A percentile compares a stretch with the other conserved stretches of the same genome.
phyloP scores from a whole-genome alignment of 352 stramenopile genomes.

The Phytophthora pisi region DNA sequence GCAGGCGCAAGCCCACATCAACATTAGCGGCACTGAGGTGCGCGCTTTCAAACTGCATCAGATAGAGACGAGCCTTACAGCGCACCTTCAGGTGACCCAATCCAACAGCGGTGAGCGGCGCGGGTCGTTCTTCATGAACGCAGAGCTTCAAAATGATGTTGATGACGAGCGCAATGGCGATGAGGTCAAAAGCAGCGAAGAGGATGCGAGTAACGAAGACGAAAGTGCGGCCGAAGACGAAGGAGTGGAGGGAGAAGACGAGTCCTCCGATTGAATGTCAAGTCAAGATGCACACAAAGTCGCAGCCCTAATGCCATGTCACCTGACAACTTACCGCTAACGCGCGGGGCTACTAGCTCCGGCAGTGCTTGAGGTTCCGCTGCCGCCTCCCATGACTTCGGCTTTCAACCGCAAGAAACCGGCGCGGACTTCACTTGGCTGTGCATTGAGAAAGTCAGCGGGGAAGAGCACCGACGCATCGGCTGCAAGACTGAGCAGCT shows the following conservation, averaged over 20 bases:
- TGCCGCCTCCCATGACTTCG: constrained; percentile 43
- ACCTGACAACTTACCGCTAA: constrained; percentile 12
- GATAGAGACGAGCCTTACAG: constrained; percentile 73
- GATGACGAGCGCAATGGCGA: constrained; percentile 1
- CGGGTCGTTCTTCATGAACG: constrained; percentile 34
- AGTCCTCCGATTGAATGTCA: constrained; percentile 27
- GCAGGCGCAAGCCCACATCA: constrained; percentile 74
- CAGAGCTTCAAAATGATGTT: constrained; percentile 5
- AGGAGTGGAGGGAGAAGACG: constrained; percentile 13
- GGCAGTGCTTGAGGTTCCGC: not conserved
- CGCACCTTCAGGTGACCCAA: constrained; percentile 64
- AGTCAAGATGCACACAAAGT: constrained; percentile 19
- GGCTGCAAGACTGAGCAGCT: constrained; percentile 85
- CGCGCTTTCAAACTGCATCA: constrained; percentile 81
- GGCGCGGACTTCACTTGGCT: constrained; percentile 57
- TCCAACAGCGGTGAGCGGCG: constrained; percentile 38
- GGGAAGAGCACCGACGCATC: constrained; percentile 81
- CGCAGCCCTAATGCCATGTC: not conserved
- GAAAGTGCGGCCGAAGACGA: constrained; percentile 3
- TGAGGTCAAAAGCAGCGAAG: constrained; percentile 16
- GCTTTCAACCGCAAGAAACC: constrained; percentile 67
- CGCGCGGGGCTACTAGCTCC: not conserved
- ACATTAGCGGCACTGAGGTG: constrained; percentile 75
- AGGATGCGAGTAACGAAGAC: constrained; percentile 9
- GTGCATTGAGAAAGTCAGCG: constrained; percentile 77